Base-by-base conservation (phyloP, 176 grass and related monocot genomes). In the Avena insularis region DNA sequence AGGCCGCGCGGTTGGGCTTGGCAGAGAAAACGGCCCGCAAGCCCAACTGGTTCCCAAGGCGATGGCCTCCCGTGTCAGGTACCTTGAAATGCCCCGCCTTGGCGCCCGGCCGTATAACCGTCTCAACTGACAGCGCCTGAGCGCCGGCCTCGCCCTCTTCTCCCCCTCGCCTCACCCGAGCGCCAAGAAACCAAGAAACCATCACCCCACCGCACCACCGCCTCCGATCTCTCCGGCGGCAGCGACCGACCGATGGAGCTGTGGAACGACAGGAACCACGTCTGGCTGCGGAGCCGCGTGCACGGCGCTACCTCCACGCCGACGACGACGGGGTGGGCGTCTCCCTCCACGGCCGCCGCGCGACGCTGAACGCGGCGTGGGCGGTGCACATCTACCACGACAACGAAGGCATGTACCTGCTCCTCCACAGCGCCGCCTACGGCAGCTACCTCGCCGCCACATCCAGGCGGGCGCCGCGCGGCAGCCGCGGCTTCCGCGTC, bases 351-450 rank as follows among this genome's bases (percentile, higher is more conserved):
- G 9, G 2, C 19, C 2, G 19, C 20, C 27, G 65, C 19, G 9
- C 23, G 5, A 19, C 73, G 3, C 1, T 25, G 27, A 50, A 43
- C 81, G 6, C 43, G 53, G 74, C 27, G 43, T 89, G 87, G 87
- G 55, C 8, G 65, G 75, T 84, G 45, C 75, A 79, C 13, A 4
- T 38, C 8, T 0, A 64, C 75, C 0, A 43, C 0, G 12, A 14
- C 55, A 9, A 14, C 4, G 2, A 53, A 29, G 75, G 65, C 75
- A 2, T 15, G 4, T 16, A 2, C 49, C 2, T 87, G 12, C 85
- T 80, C 40, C 66, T 87, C 27, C 78, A 40, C 17, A 12, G 55
- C 46, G 85, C 74, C 48, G 83, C 53, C 64, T 87, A 87, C 67
- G 85, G 77, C 13, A 45, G 40, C 49, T 87, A 87, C 77, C 78